These are phyloP conservation scores for Phytophthora pluvialis DNA, from an alignment of 352 stramenopile species.

Conservation along the genomic window DNA sequence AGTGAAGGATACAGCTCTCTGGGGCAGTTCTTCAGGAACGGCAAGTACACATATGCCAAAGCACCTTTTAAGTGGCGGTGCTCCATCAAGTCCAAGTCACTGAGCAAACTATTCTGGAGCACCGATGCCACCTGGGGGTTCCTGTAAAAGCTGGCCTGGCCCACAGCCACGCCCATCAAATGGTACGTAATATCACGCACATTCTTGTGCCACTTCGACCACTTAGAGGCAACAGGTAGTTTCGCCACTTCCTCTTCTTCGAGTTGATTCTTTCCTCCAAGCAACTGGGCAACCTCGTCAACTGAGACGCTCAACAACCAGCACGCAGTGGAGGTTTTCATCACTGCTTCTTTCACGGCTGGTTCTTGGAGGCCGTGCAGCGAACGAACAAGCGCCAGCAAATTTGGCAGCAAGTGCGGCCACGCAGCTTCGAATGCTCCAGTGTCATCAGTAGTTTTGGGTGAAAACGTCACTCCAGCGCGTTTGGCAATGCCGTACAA, in stretches of 20 bases:
- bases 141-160: conserved; percentile 58
- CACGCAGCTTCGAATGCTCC: conserved; percentile 63
- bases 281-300: conserved; percentile 76
- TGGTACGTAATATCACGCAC: conserved; percentile 82
- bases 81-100: conserved; percentile 68
- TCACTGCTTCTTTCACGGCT: conserved; percentile 53
- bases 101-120: conserved; percentile 72
- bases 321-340: conserved; percentile 64
- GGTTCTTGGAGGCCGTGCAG: conserved; percentile 66
- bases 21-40: conserved; percentile 76
- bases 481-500: conserved; percentile 82
- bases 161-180: conserved; percentile 68
- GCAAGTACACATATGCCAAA: conserved; percentile 74
- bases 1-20: conserved; percentile 61
- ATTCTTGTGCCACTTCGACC: conserved; percentile 86
- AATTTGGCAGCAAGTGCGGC: conserved; percentile 75
- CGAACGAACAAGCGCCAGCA: conserved; percentile 62
- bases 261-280: conserved; percentile 76
- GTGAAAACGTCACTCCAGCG: conserved; percentile 34
- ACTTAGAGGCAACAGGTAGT: conserved; percentile 53
- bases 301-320: conserved; percentile 76
- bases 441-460: conserved; percentile 27
- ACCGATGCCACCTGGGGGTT: conserved; percentile 49
- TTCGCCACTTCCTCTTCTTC: conserved; percentile 73
- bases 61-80: conserved; percentile 75